Percentiles rank a stretch among this genome's conserved stretches.
phyloP scores from a whole-genome alignment of 1,139 yeast genomes.

The Diutina sp. region DNA sequence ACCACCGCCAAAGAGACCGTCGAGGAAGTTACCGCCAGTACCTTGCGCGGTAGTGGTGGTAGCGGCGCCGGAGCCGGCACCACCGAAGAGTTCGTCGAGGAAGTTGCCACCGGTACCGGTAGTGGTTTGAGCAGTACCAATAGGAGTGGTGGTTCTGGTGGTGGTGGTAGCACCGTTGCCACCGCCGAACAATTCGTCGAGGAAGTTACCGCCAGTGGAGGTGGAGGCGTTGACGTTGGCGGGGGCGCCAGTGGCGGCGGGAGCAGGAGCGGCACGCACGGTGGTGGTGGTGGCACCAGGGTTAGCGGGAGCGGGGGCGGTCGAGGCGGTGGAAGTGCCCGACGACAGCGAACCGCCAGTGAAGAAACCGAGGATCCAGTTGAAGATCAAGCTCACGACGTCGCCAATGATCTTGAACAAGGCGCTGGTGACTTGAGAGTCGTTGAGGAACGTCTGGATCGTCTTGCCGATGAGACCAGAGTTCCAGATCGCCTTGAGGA shows the following conservation, averaged over 20 bases:
- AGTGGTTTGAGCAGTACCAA: not conserved
- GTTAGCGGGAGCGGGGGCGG: not conserved
- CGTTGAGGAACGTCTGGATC: not conserved
- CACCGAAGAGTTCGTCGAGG: not conserved
- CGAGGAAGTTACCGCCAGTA: not conserved
- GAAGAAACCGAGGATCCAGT: not conserved
- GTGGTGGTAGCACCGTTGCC: not conserved
- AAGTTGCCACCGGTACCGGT: not conserved
- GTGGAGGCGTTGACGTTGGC: not conserved
- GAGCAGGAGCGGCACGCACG: not conserved
- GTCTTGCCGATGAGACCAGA: not conserved
- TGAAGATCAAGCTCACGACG: not conserved
- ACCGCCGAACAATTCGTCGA: not conserved
- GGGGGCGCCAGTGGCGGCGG: not conserved
- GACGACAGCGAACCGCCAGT: not conserved
- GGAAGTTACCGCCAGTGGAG: not conserved
- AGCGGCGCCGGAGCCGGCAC: not conserved
- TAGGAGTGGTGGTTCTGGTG: not conserved
- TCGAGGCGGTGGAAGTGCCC: not conserved
- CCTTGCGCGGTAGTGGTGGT: not conserved
- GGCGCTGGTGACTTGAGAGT: not conserved
- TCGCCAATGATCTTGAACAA: not conserved
- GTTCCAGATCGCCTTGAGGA: conserved; percentile 1
- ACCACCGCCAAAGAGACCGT: not conserved
- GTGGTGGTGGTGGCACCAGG: not conserved